These are phyloP conservation scores for Cytospora paraplurivora DNA, from an alignment of 2,329 filamentous ascomycete genomes.

Conservation along the genomic window DNA sequence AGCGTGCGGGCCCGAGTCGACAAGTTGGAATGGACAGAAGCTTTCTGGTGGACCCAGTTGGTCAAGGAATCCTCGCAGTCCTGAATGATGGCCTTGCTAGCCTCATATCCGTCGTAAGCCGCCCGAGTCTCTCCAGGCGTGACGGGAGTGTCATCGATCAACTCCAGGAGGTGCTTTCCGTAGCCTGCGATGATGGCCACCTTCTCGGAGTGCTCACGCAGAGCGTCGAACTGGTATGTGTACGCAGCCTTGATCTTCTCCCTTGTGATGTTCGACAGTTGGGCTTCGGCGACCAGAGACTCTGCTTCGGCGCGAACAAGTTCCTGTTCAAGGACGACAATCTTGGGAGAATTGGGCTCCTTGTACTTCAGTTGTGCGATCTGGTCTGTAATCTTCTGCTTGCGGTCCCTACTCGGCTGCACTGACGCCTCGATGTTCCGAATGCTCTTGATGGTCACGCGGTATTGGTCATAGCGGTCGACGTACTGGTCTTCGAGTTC, in stretches of 20 bases:
- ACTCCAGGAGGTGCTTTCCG: conserved; percentile 95
- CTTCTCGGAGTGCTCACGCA: conserved; percentile 97
- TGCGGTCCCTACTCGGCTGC: conserved; percentile 97
- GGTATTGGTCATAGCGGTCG: conserved; percentile 98
- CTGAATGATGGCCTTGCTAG: conserved; percentile 98
- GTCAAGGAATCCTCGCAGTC: conserved; percentile 97
- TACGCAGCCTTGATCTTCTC: conserved; percentile 99
- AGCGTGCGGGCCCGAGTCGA: conserved; percentile 85
- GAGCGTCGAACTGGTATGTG: conserved; percentile 95
- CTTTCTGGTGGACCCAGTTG: conserved; percentile 93
- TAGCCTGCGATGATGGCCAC: conserved; percentile 96
- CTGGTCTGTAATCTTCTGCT: conserved; percentile 98
- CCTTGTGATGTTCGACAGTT: conserved; percentile 98
- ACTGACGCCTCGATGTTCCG: conserved; percentile 98
- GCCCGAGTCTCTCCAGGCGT: conserved; percentile 95
- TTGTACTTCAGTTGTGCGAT: conserved; percentile 99
- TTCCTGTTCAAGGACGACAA: conserved; percentile 97
- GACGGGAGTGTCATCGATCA: conserved; percentile 94
- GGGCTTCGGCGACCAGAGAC: conserved; percentile 96
- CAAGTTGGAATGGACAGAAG: conserved; percentile 83
- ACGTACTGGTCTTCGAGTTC: conserved; percentile 98
- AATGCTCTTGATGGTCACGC: conserved; percentile 98
- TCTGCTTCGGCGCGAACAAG: conserved; percentile 97
- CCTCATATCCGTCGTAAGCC: conserved; percentile 97
- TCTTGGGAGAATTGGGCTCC: conserved; percentile 96